Base-by-base conservation (phyloP, 108 stramenopile species). In the Skeletonema potamos region DNA sequence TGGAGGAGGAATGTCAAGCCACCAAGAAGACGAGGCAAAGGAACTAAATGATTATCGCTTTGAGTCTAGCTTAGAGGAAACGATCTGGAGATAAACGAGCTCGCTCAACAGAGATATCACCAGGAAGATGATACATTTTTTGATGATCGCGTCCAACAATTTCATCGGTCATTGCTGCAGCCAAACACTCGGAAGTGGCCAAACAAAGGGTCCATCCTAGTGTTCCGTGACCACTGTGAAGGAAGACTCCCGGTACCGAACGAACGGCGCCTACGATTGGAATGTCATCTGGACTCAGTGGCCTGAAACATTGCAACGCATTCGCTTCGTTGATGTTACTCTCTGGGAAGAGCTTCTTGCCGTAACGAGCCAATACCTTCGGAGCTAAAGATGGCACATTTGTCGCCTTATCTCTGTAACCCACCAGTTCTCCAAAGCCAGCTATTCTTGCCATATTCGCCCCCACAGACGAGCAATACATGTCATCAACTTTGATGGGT, bases 171-270 rank as follows among this genome's bases (percentile, higher is more conserved):
- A 85, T 30, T n/a, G 59, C 77, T 57, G 82, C 76, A 7, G 81
- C 81, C 27, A 82, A 55, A 75, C 84, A 85, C 27, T 82, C 75
- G 28, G 72, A 76, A 24, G 84, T 85, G 7, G 84, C 81, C 12
- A 82, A 54, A 28, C 62, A 68, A 55, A 79, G 36, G 2, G 84
- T 85, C 84, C 84, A 85, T 4, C 84, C 84, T n/a, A 85, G 44
- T 46, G 84, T 85, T 4, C 84, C 81, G 58, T 85, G 84, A 17
- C 84, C 84, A 13, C 67, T 79, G 61, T 85, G 84, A 27, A 85
- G 4, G 69, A 79, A 85, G 13, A 85, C 44, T 17, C 84, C 81
- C 20, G 77, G 77, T 20, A 78, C 60, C 11, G 66, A 29, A 44
- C 22, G 11, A 28, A 80, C 66, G 15, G 41, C 66, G 6, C 84